phyloP scores from a whole-genome alignment of 192 early-diverging fungal genomes.

The Linnemannia zychae region DNA sequence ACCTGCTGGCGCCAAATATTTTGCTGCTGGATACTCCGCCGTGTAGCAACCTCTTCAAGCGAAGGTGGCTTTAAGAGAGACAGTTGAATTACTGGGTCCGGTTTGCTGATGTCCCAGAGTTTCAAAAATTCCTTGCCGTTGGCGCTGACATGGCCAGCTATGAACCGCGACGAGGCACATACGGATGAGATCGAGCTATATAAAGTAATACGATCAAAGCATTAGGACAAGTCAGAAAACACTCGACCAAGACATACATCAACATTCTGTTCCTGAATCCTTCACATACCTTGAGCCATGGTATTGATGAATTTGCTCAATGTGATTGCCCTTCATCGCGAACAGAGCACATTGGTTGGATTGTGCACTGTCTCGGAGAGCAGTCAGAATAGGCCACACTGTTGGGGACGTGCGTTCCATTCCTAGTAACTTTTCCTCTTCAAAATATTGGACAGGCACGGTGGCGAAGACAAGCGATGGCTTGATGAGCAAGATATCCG shows the following conservation, averaged over 20 bases:
- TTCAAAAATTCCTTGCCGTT: conserved; percentile 5
- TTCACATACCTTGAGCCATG: conserved; percentile 14
- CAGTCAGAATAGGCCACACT: conserved; percentile 19
- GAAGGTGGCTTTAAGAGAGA: conserved; percentile 16
- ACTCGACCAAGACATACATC: neutral
- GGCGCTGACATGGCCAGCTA: conserved; percentile 11
- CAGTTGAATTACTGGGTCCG: conserved; percentile 2
- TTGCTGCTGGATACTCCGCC: neutral
- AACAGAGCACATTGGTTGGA: conserved; percentile 22
- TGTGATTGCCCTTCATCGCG: conserved; percentile 15
- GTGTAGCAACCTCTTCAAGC: neutral
- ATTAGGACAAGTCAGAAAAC: neutral
- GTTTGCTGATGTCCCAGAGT: conserved; percentile 24
- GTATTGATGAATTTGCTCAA: conserved; percentile 32
- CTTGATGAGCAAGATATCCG: neutral
- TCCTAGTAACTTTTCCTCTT: neutral
- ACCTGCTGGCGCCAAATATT: neutral
- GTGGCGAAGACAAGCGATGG: conserved; percentile 20
- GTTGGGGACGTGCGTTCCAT: neutral
- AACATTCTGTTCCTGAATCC: neutral
- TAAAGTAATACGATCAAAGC: neutral
- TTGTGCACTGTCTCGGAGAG: conserved; percentile 5
- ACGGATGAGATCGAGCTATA: conserved; percentile 10
- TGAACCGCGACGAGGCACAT: conserved; percentile 18
- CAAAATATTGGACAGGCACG: conserved; percentile 19